Evolutionary conservation across 345 rosid species (phyloP), one percentile per base, ranked within the genome.

Genomic region (Populus alba): DNA sequence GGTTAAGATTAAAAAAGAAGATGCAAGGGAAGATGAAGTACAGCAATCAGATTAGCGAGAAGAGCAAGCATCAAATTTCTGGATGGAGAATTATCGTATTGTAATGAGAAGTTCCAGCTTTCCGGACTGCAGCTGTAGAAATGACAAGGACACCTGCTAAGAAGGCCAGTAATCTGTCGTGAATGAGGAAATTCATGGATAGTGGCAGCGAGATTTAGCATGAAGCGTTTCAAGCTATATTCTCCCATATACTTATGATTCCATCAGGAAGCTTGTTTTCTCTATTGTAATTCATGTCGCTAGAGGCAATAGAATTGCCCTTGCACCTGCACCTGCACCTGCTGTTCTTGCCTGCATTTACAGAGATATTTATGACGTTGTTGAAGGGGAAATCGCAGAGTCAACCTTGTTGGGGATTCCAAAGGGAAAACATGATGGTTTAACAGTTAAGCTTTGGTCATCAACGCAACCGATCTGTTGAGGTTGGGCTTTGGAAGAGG

Each of bases 401-500:
- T 45, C 49, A 45, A 45, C 49, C 16, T 45, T 12, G 16, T 45
- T 12, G 49, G 49, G 49, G 49, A 33, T 12, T 45, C 49, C 49
- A 10, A 0, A 2, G 49, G 49, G 49, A 45, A 45, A 45, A 45
- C 2, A 45, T 12, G 49, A 45, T 18, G 23, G n/a, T 74, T 71
- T 51, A 57, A 29, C 35, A 23, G 62, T 80, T 27, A 59, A 66
- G 1, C 15, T 88, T 33, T n/a, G 15, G 49, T 72, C 83, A 3
- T 86, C 85, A 57, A 74, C 84, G 66, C 88, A 85, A n/a, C n/a
- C n/a, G n/a, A 39, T 47, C 83, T 43, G 85, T 89, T 35, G 86
- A 80, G 68, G 74, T 87, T 27, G 85, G 94, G 94, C 76, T 81
- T 33, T 89, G n/a, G n/a, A n/a, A n/a, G n/a, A n/a, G 92, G 72